Evolutionary conservation across 768 basidiomycete species (phyloP).

Genomic region (Paxillus rubicundulus): DNA sequence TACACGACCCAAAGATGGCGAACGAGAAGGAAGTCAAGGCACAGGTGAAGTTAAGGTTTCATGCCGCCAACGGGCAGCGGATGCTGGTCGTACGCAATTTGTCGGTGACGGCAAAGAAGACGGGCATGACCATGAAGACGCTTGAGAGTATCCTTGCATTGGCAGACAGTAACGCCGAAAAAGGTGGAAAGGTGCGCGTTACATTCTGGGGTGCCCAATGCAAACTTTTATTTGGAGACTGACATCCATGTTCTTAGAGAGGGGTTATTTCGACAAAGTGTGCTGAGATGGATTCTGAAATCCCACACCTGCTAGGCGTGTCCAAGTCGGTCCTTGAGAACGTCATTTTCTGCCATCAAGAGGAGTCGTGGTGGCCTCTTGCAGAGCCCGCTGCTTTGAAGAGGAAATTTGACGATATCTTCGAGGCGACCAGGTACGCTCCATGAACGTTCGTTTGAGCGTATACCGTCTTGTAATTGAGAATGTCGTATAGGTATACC

Average conservation of each 20-base stretch:
- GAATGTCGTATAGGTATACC: constrained; percentile 66
- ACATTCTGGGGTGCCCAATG: not conserved
- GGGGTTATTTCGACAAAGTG: constrained; percentile 95
- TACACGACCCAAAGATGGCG: constrained; percentile 99
- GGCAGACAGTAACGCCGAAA: constrained; percentile 62
- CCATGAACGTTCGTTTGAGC: not conserved
- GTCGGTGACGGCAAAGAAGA: constrained; percentile 93
- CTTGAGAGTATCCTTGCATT: constrained; percentile 85
- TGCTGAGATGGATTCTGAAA: constrained; percentile 93
- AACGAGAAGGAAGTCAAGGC: constrained; percentile 99
- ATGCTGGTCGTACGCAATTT: constrained; percentile 92
- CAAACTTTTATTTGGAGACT: not conserved
- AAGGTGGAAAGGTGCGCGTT: constrained; percentile 66
- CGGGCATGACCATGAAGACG: constrained; percentile 94
- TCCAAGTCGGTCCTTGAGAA: constrained; percentile 98
- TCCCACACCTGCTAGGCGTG: constrained; percentile 90
- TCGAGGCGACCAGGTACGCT: constrained; percentile 89
- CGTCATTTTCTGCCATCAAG: constrained; percentile 99
- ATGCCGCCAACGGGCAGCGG: constrained; percentile 80
- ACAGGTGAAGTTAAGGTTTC: constrained; percentile 92
- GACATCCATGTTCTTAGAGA: constrained; percentile 46
- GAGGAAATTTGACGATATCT: constrained; percentile 99
- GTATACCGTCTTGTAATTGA: not conserved
- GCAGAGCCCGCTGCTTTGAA: constrained; percentile 87
- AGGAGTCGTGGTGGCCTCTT: constrained; percentile 98